Evolutionary conservation across 441 rosid species (phyloP).

Genomic region (Cnidoscolus chayamansa): DNA sequence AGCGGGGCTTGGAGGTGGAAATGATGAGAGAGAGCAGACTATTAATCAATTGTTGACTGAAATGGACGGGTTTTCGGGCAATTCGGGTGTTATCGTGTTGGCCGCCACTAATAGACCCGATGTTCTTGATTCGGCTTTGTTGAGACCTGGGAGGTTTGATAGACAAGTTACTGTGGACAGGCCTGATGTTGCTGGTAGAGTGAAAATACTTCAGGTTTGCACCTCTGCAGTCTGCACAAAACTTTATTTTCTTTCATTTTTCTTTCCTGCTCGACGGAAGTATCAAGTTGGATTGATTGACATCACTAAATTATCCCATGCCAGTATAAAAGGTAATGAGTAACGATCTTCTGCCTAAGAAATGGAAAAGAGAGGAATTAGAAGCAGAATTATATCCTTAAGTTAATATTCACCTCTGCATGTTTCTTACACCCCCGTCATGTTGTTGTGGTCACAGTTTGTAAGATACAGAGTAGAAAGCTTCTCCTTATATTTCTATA

Average conservation of each 20-base stretch:
- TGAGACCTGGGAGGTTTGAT: conserved; percentile 86
- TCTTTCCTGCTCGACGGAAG: background rate
- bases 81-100: conserved; percentile 84
- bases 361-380: background rate
- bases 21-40: conserved; percentile 88
- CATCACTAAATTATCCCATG: background rate
- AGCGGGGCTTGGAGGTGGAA: conserved; percentile 90
- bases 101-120: conserved; percentile 86
- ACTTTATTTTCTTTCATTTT: background rate
- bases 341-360: background rate
- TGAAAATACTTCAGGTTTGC: conserved; percentile 78
- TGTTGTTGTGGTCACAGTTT: background rate
- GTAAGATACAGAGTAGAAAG: background rate
- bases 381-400: background rate
- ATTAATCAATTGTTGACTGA: conserved; percentile 83
- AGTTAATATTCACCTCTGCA: background rate
- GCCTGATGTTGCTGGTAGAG: conserved; percentile 97
- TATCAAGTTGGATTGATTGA: background rate
- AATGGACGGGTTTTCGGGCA: conserved; percentile 91
- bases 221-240: background rate
- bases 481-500: background rate
- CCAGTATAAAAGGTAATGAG: background rate
- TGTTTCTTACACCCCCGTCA: background rate
- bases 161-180: conserved; percentile 82
- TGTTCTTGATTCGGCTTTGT: conserved; percentile 77